Conservation (phyloP, 768 basidiomycete species). For the Saitozyma podzolica region DNA sequence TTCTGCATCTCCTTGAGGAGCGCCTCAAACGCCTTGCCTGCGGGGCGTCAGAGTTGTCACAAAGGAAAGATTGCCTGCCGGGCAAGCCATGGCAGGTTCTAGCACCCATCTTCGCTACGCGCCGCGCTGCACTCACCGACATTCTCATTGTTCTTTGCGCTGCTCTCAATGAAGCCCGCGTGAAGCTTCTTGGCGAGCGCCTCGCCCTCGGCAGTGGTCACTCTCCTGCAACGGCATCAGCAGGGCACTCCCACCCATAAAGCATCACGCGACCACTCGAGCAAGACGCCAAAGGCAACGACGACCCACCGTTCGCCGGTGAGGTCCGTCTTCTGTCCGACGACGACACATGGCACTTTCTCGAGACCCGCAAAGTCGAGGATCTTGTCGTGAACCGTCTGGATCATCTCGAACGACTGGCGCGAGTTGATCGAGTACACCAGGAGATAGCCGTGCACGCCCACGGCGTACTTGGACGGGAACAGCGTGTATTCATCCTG, state of each 20-base stretch:
- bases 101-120: not conserved
- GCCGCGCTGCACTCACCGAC: slow-evolving; percentile 69
- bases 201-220: slow-evolving; percentile 70
- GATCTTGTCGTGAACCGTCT: slow-evolving; percentile 91
- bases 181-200: slow-evolving; percentile 69
- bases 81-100: too few relatives aligned
- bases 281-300: not conserved
- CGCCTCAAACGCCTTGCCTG: slow-evolving; percentile 50
- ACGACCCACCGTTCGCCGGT: slow-evolving; percentile 63
- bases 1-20: slow-evolving; percentile 51
- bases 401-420: slow-evolving; percentile 91
- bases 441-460: slow-evolving; percentile 94
- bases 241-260: not conserved
- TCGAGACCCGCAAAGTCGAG: slow-evolving; percentile 78
- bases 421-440: slow-evolving; percentile 90
- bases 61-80: too few relatives aligned
- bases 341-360: slow-evolving; percentile 88
- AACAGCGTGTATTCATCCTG: slow-evolving; percentile 96
- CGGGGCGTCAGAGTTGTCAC: not conserved
- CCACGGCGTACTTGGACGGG: slow-evolving; percentile 89
- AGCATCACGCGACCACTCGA: too few relatives aligned
- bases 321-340: slow-evolving; percentile 88
- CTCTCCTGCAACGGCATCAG: slow-evolving; percentile 42
- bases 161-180: slow-evolving; percentile 83
- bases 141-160: slow-evolving; percentile 81